Conservation (phyloP, 345 rosid genomes). For the Hibiscus mutabilis region DNA sequence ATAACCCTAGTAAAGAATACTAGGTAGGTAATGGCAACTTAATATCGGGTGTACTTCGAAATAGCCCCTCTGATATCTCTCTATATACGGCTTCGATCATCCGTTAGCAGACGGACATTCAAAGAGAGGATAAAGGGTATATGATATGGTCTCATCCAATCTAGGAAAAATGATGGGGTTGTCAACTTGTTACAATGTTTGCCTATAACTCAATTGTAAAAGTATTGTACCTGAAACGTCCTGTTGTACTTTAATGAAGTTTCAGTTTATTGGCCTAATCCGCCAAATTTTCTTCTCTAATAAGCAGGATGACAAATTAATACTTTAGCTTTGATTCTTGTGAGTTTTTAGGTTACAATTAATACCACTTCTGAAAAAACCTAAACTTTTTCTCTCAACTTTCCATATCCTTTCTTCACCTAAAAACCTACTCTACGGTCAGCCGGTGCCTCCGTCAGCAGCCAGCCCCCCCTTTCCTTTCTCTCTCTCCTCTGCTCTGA, state of each 20-base stretch:
- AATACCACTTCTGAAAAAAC: no score
- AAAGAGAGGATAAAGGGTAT: neutral
- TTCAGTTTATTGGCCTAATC: neutral
- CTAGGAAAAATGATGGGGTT: neutral
- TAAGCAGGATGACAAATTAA: neutral
- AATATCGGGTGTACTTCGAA: neutral
- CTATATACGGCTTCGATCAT: neutral
- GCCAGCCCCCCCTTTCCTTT: no score
- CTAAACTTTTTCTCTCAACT: no score
- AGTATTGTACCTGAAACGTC: neutral
- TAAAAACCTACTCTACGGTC: no score
- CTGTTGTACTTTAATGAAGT: neutral
- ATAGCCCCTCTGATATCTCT: neutral
- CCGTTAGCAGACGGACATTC: neutral
- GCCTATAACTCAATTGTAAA: neutral
- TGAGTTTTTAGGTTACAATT: no score
- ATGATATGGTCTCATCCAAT: neutral
- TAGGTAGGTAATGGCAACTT: constrained; percentile 1
- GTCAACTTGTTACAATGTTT: neutral
- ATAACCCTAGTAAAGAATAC: neutral
- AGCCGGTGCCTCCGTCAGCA: no score
- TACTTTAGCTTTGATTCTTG: no score
- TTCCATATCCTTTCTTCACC: no score
- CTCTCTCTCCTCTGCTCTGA: no score
- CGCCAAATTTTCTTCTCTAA: neutral